Conservation (phyloP, 768 basidiomycete species). For the Sarcodon aspratus region DNA sequence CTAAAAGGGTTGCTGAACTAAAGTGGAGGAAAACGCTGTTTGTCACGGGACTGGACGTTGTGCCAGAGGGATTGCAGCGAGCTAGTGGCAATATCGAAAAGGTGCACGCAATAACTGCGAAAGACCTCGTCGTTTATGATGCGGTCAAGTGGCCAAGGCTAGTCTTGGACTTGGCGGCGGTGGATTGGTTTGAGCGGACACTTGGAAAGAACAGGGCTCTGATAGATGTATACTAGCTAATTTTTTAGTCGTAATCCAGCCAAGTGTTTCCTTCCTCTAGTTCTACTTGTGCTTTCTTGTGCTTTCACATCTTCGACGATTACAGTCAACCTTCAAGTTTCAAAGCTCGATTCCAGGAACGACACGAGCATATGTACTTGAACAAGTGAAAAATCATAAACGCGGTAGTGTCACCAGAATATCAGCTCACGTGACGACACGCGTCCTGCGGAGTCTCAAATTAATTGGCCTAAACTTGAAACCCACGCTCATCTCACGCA, state of each 20-base stretch:
- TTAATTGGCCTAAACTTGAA: neutral
- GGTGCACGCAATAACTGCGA: conserved; percentile 49
- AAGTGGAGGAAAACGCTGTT: conserved; percentile 70
- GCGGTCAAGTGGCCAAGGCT: conserved; percentile 74
- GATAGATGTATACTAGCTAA: neutral
- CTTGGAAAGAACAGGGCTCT: conserved; percentile 29
- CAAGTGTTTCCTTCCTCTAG: too few species aligned
- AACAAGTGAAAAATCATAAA: too few species aligned
- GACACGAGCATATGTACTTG: too few species aligned
- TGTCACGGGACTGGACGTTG: conserved; percentile 48
- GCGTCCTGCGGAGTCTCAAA: conserved; percentile 1
- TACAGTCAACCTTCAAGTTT: neutral
- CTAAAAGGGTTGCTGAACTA: conserved; percentile 46
- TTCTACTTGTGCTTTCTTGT: neutral
- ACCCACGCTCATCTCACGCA: neutral
- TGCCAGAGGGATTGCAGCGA: conserved; percentile 44
- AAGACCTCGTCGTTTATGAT: conserved; percentile 72
- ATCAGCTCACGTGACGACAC: conserved; percentile 2
- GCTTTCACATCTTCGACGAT: conserved; percentile 1
- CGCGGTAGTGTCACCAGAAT: too few species aligned
- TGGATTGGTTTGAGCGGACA: conserved; percentile 64
- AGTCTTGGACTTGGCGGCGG: conserved; percentile 71
- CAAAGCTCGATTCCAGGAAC: too few species aligned
- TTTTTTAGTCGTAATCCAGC: neutral
- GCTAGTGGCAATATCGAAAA: conserved; percentile 64